Conservation (phyloP, 2,329 filamentous ascomycete species). For the Aspergillus vadensis region DNA sequence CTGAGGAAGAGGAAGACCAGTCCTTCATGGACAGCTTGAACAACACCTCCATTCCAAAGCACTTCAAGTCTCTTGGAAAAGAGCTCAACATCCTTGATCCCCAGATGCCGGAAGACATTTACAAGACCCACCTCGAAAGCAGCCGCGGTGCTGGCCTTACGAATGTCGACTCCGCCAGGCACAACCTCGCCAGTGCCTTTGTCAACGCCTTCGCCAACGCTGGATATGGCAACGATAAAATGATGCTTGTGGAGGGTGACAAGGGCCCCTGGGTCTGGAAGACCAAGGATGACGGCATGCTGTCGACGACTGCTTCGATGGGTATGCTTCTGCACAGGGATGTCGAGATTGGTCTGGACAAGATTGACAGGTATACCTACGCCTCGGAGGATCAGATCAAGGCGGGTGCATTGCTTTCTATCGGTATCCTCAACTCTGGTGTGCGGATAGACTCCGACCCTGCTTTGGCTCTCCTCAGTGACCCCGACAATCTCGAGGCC, state of each 20-base stretch:
- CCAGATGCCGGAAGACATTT: constrained; percentile 97
- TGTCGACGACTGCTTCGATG: constrained; percentile 91
- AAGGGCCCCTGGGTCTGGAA: constrained; percentile 98
- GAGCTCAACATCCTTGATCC: constrained; percentile 96
- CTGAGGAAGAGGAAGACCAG: constrained; percentile 66
- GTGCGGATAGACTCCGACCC: constrained; percentile 88
- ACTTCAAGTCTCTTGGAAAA: constrained; percentile 92
- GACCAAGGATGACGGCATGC: constrained; percentile 97
- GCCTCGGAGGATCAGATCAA: constrained; percentile 79
- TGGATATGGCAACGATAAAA: constrained; percentile 92
- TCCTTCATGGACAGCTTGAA: constrained; percentile 80
- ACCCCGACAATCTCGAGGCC: constrained; percentile 75
- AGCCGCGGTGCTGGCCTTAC: constrained; percentile 89
- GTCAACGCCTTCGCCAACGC: constrained; percentile 98
- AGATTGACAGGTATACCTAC: constrained; percentile 93
- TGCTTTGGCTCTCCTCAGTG: constrained; percentile 80
- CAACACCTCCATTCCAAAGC: constrained; percentile 83
- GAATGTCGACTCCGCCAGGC: constrained; percentile 90
- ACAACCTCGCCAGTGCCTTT: constrained; percentile 93
- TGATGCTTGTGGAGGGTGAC: constrained; percentile 89
- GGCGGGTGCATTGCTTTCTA: constrained; percentile 87
- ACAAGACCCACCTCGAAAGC: constrained; percentile 98
- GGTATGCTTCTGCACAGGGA: constrained; percentile 94
- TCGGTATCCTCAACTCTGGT: constrained; percentile 93
- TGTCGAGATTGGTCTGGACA: constrained; percentile 85